Base-by-base conservation (phyloP, 495 filamentous ascomycete species). In the Aspergillus coremiiformis region DNA sequence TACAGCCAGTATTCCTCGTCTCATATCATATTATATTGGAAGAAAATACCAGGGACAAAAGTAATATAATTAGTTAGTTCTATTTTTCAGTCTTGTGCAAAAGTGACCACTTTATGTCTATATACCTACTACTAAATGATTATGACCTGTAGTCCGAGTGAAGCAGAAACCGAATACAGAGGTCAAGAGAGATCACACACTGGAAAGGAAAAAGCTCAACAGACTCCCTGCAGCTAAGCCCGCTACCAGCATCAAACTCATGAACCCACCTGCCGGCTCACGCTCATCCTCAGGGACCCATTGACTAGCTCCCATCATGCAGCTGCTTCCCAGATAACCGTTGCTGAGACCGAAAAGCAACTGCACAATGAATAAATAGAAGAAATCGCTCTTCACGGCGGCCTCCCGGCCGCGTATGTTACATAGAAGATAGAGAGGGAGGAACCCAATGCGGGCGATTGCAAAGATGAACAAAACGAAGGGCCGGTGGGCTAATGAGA, bases 191-290 rank as follows among this genome's bases (percentile, higher is more conserved):
- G 22, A 42, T 53, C 32, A 67, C 39, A 33, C 56, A 29, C 75
- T 75, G 20, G 81, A 77, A 56, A 78, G 84, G 22, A 81, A 69
- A 67, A 97, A 99, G 66, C 92, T 96, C 68, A 90, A 65, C 60
- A 97, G 69, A 74, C 91, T 96, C 12, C 93, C 93, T 39, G 78
- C 80, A 4, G 88, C 80, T 69, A 97, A 66, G 1, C 93, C 93
- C 20, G 75, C 85, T 23, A 96, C 87, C 32, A 96, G 76, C 70
- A 85, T 87, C 59, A 95, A 62, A 8, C 87, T 87, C 93, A 98
- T 97, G 57, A 96, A 97, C 6, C 87, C 89, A 29, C 93, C 93
- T 7, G 90, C 84, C 15, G 90, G 89, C 72, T 95, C 89, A 23
- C 84, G 77, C 69, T 97, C 92, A 2, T 82, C 79, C 5, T 80